Evolutionary conservation across 1,284 basidiomycete species (phyloP), one percentile per base, ranked within the genome.

Genomic region (Jaminaea rosea): DNA sequence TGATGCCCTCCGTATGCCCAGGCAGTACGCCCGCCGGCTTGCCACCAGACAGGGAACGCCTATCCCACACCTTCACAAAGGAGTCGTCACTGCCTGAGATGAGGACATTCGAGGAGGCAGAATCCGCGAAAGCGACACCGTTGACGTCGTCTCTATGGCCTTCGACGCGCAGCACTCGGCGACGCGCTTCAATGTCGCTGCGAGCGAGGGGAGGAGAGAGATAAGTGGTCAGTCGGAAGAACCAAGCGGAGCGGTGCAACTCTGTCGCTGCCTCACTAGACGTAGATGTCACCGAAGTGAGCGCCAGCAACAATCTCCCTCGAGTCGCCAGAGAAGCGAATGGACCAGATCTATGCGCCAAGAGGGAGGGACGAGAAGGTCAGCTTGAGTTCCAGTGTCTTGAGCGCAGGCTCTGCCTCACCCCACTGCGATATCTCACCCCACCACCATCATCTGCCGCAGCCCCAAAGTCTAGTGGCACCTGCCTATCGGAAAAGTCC

Each of bases 51-150:
- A 98, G 77, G 0, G 89, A 93, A 23, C 94, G 83, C 47, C 94
- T 83, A 74, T 98, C 93, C 69, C 93, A 98, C 52, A 98, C 84
- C 80, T 97, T 97, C 59, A 97, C 78, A 74, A 86, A 92, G 0
- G 83, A 84, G 72, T 98, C 93, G 69, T 98, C 93, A 0, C 88
- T 90, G 0, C 88, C 94, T 59, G 87, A 91, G 42, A 97, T 83
- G 19, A 98, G 81, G 36, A 98, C 83, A 70, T 98, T 97, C 19
- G 90, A 89, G 15, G 87, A 90, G 0, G 83, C 82, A 26, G 85
- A 84, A 70, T 96, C 91, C 2, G 92, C 91, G 83, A 91, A 97
- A 64, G 88, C 90, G 58, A 92, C 93, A 2, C 57, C 92, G 65
- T 98, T 98, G 37, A 97, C 87, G 72, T 98, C 94, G 66, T 90